Base-by-base conservation (phyloP, 768 basidiomycete species). In the Rhizopogon rudus region DNA sequence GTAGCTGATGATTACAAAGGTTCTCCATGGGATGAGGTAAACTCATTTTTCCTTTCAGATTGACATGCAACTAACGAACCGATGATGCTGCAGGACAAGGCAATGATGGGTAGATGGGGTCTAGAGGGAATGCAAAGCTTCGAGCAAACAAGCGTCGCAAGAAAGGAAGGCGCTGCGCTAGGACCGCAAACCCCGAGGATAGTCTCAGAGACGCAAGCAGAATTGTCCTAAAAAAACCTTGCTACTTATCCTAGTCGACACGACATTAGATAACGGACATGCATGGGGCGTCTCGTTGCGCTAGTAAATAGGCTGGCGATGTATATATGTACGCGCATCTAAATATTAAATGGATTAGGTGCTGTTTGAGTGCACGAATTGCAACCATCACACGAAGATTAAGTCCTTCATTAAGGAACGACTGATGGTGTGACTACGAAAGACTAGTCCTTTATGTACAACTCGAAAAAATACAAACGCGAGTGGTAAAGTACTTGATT, bases 51-150 rank as follows among this genome's bases (percentile, higher is more conserved):
- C 5, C 22, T 35, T 40, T 9, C 4, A 20, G 33, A 53, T 13
- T 44, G 13, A 52, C 43, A 60, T 57, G 37, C 46, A 57, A 45
- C 55, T 60, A 52, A 56, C 16, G 16, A 37, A 43, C 5, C 40
- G 14, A 49, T 13, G 46, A 42, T 53, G 17, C 31, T 62, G 40
- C 63, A 90, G 83, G 96, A 98, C 72, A 96, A 95, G 68, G 81
- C 86, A 9, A 91, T 98, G 93, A 90, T 98, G 84, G 75, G 71
- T 5, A 82, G 93, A 42, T 97, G 93, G 94, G 96, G 96, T 33
- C 75, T 98, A 31, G 77, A 87, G 58, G 95, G 95, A 33, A 93
- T 97, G 91, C 77, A 75, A 53, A 93, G 90, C 65, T 98, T 98
- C 69, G 88, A 91, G 66, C 87, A 93, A 64, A 65, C 70, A 20